Percentiles rank a stretch among this genome's conserved stretches.
These are phyloP conservation scores for Pseudoneurospora amorphoporcata DNA, from an alignment of 495 filamentous ascomycete genomes.

Conservation along the genomic window DNA sequence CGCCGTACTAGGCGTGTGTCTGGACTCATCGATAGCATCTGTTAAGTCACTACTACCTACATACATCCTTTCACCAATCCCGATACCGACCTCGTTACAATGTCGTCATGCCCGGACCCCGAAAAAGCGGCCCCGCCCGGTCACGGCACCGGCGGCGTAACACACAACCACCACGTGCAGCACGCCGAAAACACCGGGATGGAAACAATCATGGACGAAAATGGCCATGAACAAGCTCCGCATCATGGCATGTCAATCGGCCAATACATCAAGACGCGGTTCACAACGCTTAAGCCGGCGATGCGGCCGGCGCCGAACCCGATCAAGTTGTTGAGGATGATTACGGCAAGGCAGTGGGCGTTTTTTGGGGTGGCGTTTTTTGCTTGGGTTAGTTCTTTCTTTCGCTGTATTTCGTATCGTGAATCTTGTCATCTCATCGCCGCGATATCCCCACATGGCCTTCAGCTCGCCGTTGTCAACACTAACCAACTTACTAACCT, in stretches of 20 bases:
- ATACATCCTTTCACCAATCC: not conserved
- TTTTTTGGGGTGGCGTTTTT: slow-evolving; percentile 67
- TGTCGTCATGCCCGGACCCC: not conserved
- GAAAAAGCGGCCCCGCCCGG: slow-evolving; percentile 3
- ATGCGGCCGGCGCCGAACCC: slow-evolving; percentile 76
- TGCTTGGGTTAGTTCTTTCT: slow-evolving; percentile 46
- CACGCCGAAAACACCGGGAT: not conserved
- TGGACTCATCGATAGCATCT: not conserved
- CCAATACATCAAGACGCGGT: slow-evolving; percentile 58
- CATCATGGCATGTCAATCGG: slow-evolving; percentile 43
- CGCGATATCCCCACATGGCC: not conserved
- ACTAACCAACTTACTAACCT: not conserved
- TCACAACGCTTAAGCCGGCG: slow-evolving; percentile 64
- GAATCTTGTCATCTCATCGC: not conserved
- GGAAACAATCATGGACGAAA: not conserved
- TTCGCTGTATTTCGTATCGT: not conserved
- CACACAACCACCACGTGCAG: not conserved
- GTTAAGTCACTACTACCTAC: not conserved
- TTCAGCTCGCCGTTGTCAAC: not conserved
- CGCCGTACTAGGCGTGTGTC: not conserved
- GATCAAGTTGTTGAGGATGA: slow-evolving; percentile 53
- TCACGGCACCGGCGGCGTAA: not conserved
- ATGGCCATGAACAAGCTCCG: slow-evolving; percentile 17
- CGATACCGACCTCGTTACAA: not conserved
- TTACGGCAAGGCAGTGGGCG: slow-evolving; percentile 72